Evolutionary conservation across 495 filamentous ascomycete species (phyloP), one percentile per base, ranked within the genome.

Genomic region (Aspergillus nidulans): DNA sequence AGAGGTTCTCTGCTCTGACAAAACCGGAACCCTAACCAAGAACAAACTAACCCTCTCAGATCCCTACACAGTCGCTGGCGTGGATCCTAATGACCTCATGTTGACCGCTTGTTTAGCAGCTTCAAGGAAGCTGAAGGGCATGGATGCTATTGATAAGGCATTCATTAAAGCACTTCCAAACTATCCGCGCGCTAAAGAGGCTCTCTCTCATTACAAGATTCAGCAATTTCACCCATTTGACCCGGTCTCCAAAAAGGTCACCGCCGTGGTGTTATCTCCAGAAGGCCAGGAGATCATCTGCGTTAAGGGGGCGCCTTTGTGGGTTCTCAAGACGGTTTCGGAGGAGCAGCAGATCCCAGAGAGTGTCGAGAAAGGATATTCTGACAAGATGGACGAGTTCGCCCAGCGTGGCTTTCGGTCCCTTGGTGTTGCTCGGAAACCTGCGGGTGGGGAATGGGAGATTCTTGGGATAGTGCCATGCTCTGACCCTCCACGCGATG

Each of bases 1-100:
- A 52, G 87, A 95, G 70, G 92, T 96, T 68, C 86, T 96, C 42
- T 96, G 92, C 81, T 95, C 92, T 39, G 92, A 97, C 81, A 97
- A 97, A 80, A 95, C 90, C 0, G 78, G 79, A 16, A 82, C 85
- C 83, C 45, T 96, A 57, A 96, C 91, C 63, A 92, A 91, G 76
- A 96, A 96, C 79, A 92, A 91, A 72, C 81, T 96, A 16, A 90
- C 89, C 34, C 80, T 95, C 48, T 77, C 84, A 44, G 91, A 95
- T 61, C 91, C 91, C 28, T 96, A 84, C 74, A 89, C 86, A 45
- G 85, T 91, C 28, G 75, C 81, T 56, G 90, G 90, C 63, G 83
- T 92, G 47, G 86, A 89, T 57, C 76, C 84, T 36, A 84, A 91
- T 64, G 89, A 95, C 52, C 83, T 96, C 52, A 92, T 96, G 87